Evolutionary conservation across 148 eudicot genomes (phyloP), one percentile per base, ranked within the genome.

Genomic region (Pouteria glomerata): DNA sequence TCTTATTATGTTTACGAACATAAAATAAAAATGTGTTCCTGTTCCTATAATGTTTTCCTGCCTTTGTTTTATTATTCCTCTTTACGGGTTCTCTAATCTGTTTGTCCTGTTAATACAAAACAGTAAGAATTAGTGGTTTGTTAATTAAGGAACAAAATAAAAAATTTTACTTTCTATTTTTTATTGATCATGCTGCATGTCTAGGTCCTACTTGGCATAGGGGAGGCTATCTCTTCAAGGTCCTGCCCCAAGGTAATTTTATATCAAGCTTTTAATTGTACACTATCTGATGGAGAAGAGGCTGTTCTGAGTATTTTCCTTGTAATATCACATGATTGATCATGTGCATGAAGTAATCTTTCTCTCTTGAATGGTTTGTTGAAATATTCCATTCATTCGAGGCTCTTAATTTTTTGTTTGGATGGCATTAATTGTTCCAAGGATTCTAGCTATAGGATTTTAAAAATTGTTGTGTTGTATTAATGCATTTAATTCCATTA

Each of bases 181-280:
- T n/a, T n/a, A 47, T 50, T 71, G 44, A 37, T 44, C 58, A 23
- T 61, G 55, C 39, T 60, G 39, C 4, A 52, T 76, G 18, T 81
- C 29, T 72, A 95, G 99, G 99, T 95, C 39, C 73, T 95, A 72
- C 91, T 65, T 72, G 97, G 93, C 76, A 81, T 87, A 44, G 99
- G 99, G 71, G 99, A 95, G 75, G 85, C 78, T 21, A 88, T 95
- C 63, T 83, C 96, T 69, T 88, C 97, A 74, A 81, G 92, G 74
- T 74, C 89, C 69, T 95, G 99, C 72, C 85, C 88, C 44, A 95
- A 95, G 97, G 99, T 92, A 79, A n/a, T 71, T 42, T 62, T 45
- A 18, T 18, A 41, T 69, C 51, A 42, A 34, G 8, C 33, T 27
- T 23, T n/a, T 26, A 34, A 34, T 48, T 34, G 1, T n/a, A n/a